Evolutionary conservation across 768 basidiomycete genomes (phyloP), one percentile per base, ranked within the genome.

Genomic region (Calocybe gangraenosa): DNA sequence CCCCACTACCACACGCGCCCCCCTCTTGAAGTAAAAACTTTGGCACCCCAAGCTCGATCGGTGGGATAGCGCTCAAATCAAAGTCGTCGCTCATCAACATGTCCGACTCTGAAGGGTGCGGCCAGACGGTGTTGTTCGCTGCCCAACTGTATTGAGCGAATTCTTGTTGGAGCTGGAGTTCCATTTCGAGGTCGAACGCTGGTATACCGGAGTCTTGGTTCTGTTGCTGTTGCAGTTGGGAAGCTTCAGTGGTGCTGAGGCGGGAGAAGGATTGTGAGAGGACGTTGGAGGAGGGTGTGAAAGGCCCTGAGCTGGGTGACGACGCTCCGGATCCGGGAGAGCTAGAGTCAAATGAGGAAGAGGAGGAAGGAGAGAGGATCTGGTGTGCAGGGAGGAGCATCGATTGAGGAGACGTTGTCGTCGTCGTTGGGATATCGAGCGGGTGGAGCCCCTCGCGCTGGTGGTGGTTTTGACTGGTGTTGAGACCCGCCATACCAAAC

Each of bases 51-150:
- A 84, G 66, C 50, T 83, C 75, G 59, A 84, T 73, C 0, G 82
- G 76, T 2, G 82, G 83, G 51, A 87, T 87, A 18, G 79, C 65
- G 52, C 56, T 64, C 51, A 87, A 61, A 56, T 85, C 83, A 58
- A 85, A 87, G 63, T 86, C 84, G 59, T 82, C 80, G 25, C 6
- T 28, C 25, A 11, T 28, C 25, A 11, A 6, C 25, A 11, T 28
- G 11, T 28, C 11, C 25, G 25, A 28, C n/a, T n/a, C 25, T 11
- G 11, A 28, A 28, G 25, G 6, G 25, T 5, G 25, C 11, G 5
- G 25, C 5, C 11, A 11, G 25, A 6, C 11, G 6, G 65, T 48
- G 1, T 58, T 48, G 34, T 48, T 49, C 35, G 55, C 53, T 17
- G 60, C 60, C 73, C 74, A 76, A 15, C 48, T 50, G 59, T 62